Percentiles rank a stretch among this genome's conserved stretches.
These are phyloP conservation scores for Podaxis sp. DNA, from an alignment of 768 basidiomycete species.

Conservation along the genomic window DNA sequence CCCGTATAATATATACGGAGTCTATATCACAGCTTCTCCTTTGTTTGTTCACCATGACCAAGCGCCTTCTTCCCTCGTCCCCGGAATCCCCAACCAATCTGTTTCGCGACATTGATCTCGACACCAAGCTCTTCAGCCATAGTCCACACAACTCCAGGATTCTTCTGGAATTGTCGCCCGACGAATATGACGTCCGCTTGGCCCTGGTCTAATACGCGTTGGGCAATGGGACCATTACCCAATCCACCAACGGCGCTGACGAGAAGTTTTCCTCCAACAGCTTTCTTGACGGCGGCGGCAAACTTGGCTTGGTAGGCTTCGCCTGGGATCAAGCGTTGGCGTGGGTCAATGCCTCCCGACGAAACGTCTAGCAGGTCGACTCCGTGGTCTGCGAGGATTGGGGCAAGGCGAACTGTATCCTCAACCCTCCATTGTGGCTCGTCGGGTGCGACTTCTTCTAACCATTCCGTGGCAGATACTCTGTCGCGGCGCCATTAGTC, in stretches of 20 bases:
- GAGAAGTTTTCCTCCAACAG: slow-evolving; percentile 35
- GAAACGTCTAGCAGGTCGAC: slow-evolving; percentile 79
- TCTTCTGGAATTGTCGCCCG: slow-evolving; percentile 58
- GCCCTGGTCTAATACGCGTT: slow-evolving; percentile 55
- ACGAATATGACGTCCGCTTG: slow-evolving; percentile 60
- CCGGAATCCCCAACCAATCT: slow-evolving; percentile 24
- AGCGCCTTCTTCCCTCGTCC: slow-evolving; percentile 18
- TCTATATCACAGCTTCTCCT: slow-evolving; percentile 1
- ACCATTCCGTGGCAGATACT: slow-evolving; percentile 75
- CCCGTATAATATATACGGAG: too few relatives aligned
- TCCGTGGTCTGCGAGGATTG: slow-evolving; percentile 59
- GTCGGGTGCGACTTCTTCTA: slow-evolving; percentile 55
- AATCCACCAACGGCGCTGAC: slow-evolving; percentile 57
- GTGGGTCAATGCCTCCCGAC: slow-evolving; percentile 55
- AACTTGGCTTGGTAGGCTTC: slow-evolving; percentile 58
- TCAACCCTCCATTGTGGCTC: slow-evolving; percentile 67
- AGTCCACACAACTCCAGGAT: slow-evolving; percentile 51
- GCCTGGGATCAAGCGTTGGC: slow-evolving; percentile 36
- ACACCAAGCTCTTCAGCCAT: slow-evolving; percentile 38
- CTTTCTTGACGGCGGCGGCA: slow-evolving; percentile 52
- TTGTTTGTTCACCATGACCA: background rate
- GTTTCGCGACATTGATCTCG: slow-evolving; percentile 18
- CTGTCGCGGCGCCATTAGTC: slow-evolving; percentile 25
- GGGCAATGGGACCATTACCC: slow-evolving; percentile 52
- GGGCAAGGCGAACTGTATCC: slow-evolving; percentile 64